phyloP scores from a whole-genome alignment of 208 protist species.

The Wallacemonas sp. region DNA sequence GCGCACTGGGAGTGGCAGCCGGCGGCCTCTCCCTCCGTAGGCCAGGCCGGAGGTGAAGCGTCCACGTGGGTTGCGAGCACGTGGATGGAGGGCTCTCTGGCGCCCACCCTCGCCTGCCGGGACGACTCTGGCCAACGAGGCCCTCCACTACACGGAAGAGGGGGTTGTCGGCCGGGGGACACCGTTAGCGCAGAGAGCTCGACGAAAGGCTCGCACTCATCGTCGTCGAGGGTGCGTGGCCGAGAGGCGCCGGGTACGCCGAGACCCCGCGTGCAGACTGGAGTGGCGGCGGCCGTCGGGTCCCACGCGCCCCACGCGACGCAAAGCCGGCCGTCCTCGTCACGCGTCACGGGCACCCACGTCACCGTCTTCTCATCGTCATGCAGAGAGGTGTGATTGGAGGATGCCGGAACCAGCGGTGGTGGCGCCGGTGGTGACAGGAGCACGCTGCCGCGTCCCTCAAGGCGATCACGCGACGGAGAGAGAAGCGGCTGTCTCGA shows the following conservation, averaged over 20 bases:
- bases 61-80: background rate
- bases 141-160: no score
- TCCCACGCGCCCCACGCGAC: slow-evolving; percentile 3
- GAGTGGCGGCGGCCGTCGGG: background rate
- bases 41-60: background rate
- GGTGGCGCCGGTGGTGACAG: slow-evolving; percentile 1
- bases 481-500: background rate
- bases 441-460: background rate
- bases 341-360: background rate
- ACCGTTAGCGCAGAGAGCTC: background rate
- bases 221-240: background rate
- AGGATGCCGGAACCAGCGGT: background rate
- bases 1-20: background rate
- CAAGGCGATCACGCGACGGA: background rate
- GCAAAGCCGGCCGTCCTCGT: background rate
- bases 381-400: background rate
- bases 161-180: background rate
- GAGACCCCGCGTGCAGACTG: background rate
- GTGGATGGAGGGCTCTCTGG: background rate
- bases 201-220: background rate
- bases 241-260: background rate
- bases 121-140: no score
- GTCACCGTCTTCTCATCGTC: background rate
- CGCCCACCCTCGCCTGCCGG: no score
- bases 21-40: background rate